Evolutionary conservation across 129 eudicot species (phyloP), one percentile per base, ranked within the genome.

Genomic region (Apium graveolens): DNA sequence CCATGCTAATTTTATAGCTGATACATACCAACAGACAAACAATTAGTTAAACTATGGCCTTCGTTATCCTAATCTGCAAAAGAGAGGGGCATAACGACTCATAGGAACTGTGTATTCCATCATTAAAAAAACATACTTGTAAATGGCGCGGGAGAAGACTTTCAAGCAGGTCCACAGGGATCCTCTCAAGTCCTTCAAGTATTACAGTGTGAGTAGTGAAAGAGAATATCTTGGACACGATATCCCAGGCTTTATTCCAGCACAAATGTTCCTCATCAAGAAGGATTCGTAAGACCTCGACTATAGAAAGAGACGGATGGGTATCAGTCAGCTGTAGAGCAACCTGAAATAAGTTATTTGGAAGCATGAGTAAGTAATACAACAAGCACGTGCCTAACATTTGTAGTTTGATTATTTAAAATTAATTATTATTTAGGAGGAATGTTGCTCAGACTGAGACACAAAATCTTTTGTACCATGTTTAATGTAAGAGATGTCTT

Each of bases 271-370:
- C 91, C 83, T 88, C 89, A 83, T 88, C 91, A 83, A 88, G 80
- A 65, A 85, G 87, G 48, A 88, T 81, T 46, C 91, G 78, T 89
- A 88, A 83, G 60, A 88, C 85, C 79, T 88, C 91, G 37, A 80
- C 89, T 75, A 85, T 79, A 31, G 91, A 82, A 80, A 88, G 82
- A 68, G 91, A 85, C 73, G 91, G 91, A 81, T 88, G 89, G 6
- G 91, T 88, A 85, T 88, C 89, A 74, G 83, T 88, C 45, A 88
- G 77, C 75, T 88, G 91, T 72, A 85, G 85, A 51, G 89, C 91
- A 81, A 88, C 89, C 91, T 85, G 82, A 77, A 72, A 79, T 21
- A 75, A 55, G 79, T 81, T 35, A 55, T 66, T 66, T 31, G 16
- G 39, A 63, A 65, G 62, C 57, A 78, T 7, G 74, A 78, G 80